Conservation (phyloP, 2,329 filamentous ascomycete species). For the Botrytis porri region DNA sequence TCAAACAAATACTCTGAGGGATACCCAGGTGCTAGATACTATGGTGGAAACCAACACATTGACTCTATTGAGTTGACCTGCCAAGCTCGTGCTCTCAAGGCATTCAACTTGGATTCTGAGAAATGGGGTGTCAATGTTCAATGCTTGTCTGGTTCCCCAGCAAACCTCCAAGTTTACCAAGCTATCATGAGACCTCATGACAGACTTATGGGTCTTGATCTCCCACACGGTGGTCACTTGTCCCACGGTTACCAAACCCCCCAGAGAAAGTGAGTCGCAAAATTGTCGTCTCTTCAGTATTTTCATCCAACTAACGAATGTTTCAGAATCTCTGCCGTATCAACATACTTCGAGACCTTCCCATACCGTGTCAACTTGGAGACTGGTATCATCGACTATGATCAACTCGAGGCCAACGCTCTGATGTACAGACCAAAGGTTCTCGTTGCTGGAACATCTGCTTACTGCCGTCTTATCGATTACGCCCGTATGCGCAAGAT, state of each 20-base stretch:
- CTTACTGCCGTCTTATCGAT: conserved; percentile 97
- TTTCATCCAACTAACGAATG: conserved; percentile 22
- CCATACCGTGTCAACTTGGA: conserved; percentile 87
- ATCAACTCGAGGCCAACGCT: conserved; percentile 84
- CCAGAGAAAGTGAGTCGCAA: conserved; percentile 69
- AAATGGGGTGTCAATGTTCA: conserved; percentile 99
- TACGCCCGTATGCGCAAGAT: conserved; percentile 96
- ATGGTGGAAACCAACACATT: conserved; percentile 98
- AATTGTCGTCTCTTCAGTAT: background rate
- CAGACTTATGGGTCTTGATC: conserved; percentile 93
- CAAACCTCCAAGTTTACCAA: conserved; percentile 98
- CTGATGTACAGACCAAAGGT: conserved; percentile 93
- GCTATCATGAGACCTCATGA: conserved; percentile 95
- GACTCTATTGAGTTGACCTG: conserved; percentile 94
- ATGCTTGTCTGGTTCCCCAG: conserved; percentile 85
- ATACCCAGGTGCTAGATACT: conserved; percentile 97
- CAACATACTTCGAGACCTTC: conserved; percentile 98
- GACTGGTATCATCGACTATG: conserved; percentile 97
- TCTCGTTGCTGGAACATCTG: conserved; percentile 92
- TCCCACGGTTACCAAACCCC: conserved; percentile 98
- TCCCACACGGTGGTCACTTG: conserved; percentile 93
- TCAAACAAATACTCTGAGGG: conserved; percentile 99
- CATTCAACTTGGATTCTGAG: conserved; percentile 79
- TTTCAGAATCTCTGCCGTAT: conserved; percentile 83
- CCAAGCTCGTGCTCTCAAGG: conserved; percentile 87